Evolutionary conservation across 306 rosid species (phyloP), one percentile per base, ranked within the genome.

Genomic region (Sindora glabra): DNA sequence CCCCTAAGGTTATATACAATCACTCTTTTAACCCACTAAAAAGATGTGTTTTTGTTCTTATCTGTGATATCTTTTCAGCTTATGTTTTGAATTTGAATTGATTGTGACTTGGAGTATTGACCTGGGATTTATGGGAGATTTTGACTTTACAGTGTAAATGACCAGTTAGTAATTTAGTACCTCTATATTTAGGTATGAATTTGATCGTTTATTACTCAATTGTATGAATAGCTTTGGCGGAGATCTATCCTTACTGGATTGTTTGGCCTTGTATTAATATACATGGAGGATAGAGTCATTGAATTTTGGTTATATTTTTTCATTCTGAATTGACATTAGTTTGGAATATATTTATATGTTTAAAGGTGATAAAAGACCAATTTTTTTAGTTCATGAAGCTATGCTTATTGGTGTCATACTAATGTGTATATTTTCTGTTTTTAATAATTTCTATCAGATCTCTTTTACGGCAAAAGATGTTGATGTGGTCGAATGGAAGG

Each of bases 401-500:
- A 41, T 6, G 44, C 36, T 12, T 61, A 44, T 57, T 58, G 40
- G 32, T 69, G 22, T 54, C 51, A 51, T 67, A 51, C 54, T 84
- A 71, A 76, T 29, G 40, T 68, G 68, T 41, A 18, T 63, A 15
- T 39, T 64, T 34, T 62, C 23, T 80, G 82, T 62, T 55, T 76
- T 76, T 81, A 68, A 42, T 72, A 74, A 80, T 81, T 59, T 41
- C 48, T 68, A 70, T 60, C 59, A 86, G 97, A 67, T 86, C 74
- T 52, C 75, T 25, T 89, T 89, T 65, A 29, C 89, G 36, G 86
- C 94, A 0, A 89, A 86, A 64, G 94, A 84, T 48, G 54, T 82
- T 52, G 87, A 89, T 67, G 80, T 79, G 25, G 70, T 80, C 21
- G 91, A 89, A 77, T 94, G 99, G 99, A 79, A 84, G 49, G 99